Conservation (phyloP, 2,329 filamentous ascomycete genomes). For the Stemphylium beticola region DNA sequence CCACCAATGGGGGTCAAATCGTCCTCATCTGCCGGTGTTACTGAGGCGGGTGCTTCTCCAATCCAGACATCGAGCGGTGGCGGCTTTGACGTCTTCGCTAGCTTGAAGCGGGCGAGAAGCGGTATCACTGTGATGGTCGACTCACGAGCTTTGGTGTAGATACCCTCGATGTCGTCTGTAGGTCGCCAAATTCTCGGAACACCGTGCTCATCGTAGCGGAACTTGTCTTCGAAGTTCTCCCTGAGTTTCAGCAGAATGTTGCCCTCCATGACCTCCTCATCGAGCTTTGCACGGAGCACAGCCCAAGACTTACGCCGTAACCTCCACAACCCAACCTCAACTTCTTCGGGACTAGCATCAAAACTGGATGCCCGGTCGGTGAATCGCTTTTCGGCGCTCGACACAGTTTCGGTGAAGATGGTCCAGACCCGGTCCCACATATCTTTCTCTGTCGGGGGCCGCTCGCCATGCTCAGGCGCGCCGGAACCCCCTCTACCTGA, state of each 20-base stretch:
- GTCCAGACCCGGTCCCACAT: conserved; percentile 97
- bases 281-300: conserved; percentile 85
- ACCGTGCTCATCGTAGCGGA: conserved; percentile 93
- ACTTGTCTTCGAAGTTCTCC: conserved; percentile 99
- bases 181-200: conserved; percentile 97
- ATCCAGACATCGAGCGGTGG: conserved; percentile 88
- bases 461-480: conserved; percentile 78
- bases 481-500: conserved; percentile 83
- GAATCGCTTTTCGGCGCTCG: conserved; percentile 85
- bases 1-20: conserved; percentile 88
- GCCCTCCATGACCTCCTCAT: conserved; percentile 97
- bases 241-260: conserved; percentile 93
- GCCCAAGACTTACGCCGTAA: conserved; percentile 94
- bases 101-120: conserved; percentile 81
- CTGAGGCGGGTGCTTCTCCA: conserved; percentile 75
- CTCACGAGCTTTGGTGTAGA: conserved; percentile 91
- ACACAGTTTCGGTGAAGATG: conserved; percentile 80
- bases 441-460: conserved; percentile 74
- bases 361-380: conserved; percentile 90
- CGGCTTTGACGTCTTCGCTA: conserved; percentile 73
- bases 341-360: conserved; percentile 88
- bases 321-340: conserved; percentile 90
- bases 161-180: conserved; percentile 93
- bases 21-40: conserved; percentile 84
- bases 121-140: conserved; percentile 91